Conservation (phyloP, 805 yeast genomes). For the Helenozyma baotianmanensis region DNA sequence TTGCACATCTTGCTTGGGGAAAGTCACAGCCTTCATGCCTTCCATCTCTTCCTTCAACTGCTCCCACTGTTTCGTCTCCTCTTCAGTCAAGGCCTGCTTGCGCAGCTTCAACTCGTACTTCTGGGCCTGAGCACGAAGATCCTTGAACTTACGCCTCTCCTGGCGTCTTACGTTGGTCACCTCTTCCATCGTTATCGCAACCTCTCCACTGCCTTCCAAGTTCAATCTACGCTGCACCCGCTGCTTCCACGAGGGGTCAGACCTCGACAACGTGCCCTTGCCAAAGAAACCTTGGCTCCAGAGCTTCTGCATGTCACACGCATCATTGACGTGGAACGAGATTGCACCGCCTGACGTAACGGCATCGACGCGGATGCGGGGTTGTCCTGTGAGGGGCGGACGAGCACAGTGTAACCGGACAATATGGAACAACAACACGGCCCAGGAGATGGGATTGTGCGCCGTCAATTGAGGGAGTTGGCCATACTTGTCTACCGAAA, state of each 20-base stretch:
- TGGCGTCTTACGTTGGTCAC: slow-evolving; percentile 67
- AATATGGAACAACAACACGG: slow-evolving; percentile 39
- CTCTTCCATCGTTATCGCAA: slow-evolving; percentile 57
- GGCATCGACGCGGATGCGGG: slow-evolving; percentile 19
- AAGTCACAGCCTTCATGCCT: slow-evolving; percentile 5
- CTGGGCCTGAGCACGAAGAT: slow-evolving; percentile 48
- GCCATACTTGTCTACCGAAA: slow-evolving; percentile 32
- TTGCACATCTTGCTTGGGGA: neutral
- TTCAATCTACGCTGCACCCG: slow-evolving; percentile 57
- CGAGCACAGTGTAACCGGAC: slow-evolving; percentile 12
- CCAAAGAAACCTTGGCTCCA: slow-evolving; percentile 94
- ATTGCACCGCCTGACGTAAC: slow-evolving; percentile 1
- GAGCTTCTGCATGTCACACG: slow-evolving; percentile 46
- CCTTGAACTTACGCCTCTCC: slow-evolving; percentile 69
- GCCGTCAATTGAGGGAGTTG: slow-evolving; percentile 51
- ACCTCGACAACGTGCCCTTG: slow-evolving; percentile 81
- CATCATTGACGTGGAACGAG: slow-evolving; percentile 39
- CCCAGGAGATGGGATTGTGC: slow-evolving; percentile 68
- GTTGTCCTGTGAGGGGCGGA: slow-evolving; percentile 23
- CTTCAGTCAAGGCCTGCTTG: slow-evolving; percentile 20
- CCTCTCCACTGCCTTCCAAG: slow-evolving; percentile 26
- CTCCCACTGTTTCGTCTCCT: slow-evolving; percentile 22
- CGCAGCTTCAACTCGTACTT: slow-evolving; percentile 48
- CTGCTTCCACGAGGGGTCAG: slow-evolving; percentile 88
- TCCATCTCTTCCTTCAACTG: slow-evolving; percentile 8